Conservation (phyloP, 345 rosid genomes). For the Salix dunnii region DNA sequence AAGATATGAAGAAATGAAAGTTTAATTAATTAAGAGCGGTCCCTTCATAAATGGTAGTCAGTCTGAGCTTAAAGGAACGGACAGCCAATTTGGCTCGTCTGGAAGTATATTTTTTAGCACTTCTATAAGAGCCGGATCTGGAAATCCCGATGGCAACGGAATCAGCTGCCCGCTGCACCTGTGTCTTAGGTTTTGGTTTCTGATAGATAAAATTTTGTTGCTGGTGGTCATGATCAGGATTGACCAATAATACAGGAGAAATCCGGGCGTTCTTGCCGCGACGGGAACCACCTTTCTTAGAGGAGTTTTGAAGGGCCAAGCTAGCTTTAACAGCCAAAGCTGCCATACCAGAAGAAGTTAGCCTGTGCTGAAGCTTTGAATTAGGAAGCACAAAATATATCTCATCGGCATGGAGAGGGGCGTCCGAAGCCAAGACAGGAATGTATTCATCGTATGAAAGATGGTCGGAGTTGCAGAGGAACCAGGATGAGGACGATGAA, state of each 20-base stretch:
- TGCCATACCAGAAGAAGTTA: constrained; percentile 85
- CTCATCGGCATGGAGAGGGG: constrained; percentile 43
- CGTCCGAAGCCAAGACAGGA: constrained; percentile 40
- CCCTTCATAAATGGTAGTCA: constrained; percentile 78
- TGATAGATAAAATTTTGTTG: background rate
- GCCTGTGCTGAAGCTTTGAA: constrained; percentile 56
- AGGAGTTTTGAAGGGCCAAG: constrained; percentile 55
- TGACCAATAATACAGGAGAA: constrained; percentile 42
- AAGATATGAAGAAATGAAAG: background rate
- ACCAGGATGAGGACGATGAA: constrained; percentile 25
- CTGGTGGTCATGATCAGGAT: background rate
- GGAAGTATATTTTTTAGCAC: constrained; percentile 51
- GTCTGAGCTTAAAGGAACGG: constrained; percentile 63
- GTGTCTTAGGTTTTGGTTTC: constrained; percentile 9
- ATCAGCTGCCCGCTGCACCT: background rate
- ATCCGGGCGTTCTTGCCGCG: constrained; percentile 48
- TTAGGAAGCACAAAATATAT: constrained; percentile 67
- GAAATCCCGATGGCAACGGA: constrained; percentile 20
- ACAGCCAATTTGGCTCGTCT: constrained; percentile 67
- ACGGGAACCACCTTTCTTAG: constrained; percentile 18
- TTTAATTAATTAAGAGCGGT: constrained; percentile 23
- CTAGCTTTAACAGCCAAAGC: constrained; percentile 90
- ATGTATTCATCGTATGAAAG: constrained; percentile 59
- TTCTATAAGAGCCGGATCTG: constrained; percentile 60
- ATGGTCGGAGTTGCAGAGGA: constrained; percentile 63